A percentile compares a stretch with the other conserved stretches of the same genome.
phyloP scores from a whole-genome alignment of 139 green algal genomes.

The Chlamydomonas eustigma region DNA sequence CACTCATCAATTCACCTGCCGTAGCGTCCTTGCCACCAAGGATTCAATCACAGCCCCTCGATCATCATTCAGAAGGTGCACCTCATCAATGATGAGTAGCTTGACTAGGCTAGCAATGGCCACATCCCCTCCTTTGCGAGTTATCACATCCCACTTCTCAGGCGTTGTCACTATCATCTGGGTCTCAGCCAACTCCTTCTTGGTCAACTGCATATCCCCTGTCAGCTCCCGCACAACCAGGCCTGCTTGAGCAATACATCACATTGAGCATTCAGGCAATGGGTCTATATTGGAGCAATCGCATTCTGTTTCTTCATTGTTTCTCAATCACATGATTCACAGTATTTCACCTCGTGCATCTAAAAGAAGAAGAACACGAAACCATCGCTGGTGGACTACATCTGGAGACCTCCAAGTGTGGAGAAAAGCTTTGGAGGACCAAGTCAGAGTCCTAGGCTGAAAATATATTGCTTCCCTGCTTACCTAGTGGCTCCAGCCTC shows the following conservation, averaged over 20 bases:
- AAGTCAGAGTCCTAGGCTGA: no score
- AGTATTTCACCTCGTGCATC: no score
- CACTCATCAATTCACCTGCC: conserved; percentile 93
- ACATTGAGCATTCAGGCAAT: not conserved
- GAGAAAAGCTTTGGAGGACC: no score
- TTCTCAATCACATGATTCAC: no score
- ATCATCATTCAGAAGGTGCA: conserved; percentile 97
- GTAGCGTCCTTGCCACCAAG: conserved; percentile 88
- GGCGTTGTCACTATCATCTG: conserved; percentile 99
- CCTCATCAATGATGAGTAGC: conserved; percentile 93
- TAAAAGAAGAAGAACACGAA: no score
- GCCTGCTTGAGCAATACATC: conserved; percentile 29
- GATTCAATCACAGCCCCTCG: conserved; percentile 97
- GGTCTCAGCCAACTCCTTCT: conserved; percentile 90
- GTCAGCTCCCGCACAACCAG: conserved; percentile 85
- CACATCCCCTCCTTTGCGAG: conserved; percentile 85
- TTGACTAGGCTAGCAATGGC: conserved; percentile 66
- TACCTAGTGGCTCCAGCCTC: conserved; percentile 76
- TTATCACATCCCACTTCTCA: conserved; percentile 99
- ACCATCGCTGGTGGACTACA: no score
- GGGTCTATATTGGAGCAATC: not conserved
- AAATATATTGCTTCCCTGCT: conserved; percentile 26
- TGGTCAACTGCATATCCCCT: conserved; percentile 93
- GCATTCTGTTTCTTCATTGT: no score
- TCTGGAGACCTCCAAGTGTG: no score